These are phyloP conservation scores for Violaceomyces palustris DNA, from an alignment of 1,284 basidiomycete genomes.

Conservation along the genomic window DNA sequence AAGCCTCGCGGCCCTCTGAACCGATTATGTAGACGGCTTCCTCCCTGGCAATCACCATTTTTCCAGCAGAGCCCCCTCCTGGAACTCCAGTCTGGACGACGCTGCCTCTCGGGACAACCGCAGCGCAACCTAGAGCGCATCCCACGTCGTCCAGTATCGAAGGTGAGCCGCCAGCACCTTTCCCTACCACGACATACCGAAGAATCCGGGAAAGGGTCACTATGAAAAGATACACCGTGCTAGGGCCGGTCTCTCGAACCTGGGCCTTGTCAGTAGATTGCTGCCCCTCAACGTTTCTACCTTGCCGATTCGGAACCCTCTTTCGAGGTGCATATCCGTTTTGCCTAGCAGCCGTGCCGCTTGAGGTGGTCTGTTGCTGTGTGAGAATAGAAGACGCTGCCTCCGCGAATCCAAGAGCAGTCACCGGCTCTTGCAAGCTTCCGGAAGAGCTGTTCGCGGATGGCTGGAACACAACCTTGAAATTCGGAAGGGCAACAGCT, in stretches of 20 bases:
- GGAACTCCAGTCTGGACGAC: background rate
- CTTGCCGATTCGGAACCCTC: too few species aligned
- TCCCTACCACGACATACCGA: conserved; percentile 70
- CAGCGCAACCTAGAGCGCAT: conserved; percentile 73
- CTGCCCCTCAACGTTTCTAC: too few species aligned
- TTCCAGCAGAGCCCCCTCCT: conserved; percentile 57
- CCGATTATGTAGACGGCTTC: conserved; percentile 88
- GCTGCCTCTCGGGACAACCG: conserved; percentile 38
- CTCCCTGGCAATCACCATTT: conserved; percentile 80
- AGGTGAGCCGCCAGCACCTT: conserved; percentile 64
- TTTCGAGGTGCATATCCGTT: too few species aligned
- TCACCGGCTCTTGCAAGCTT: conserved; percentile 81
- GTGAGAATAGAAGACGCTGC: too few species aligned
- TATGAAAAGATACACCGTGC: conserved; percentile 69
- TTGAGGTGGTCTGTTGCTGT: too few species aligned
- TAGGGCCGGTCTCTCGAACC: conserved; percentile 7
- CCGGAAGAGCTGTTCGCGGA: conserved; percentile 9
- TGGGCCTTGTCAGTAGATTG: background rate
- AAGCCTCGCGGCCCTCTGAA: conserved; percentile 74
- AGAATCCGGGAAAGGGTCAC: conserved; percentile 79
- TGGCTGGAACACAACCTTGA: conserved; percentile 49
- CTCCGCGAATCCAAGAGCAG: conserved; percentile 80
- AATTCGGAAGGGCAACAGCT: conserved; percentile 42
- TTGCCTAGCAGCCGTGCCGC: too few species aligned
- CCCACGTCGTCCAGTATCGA: conserved; percentile 79